Conservation (phyloP, 2,329 filamentous ascomycete species). For the Pyricularia grisea region DNA sequence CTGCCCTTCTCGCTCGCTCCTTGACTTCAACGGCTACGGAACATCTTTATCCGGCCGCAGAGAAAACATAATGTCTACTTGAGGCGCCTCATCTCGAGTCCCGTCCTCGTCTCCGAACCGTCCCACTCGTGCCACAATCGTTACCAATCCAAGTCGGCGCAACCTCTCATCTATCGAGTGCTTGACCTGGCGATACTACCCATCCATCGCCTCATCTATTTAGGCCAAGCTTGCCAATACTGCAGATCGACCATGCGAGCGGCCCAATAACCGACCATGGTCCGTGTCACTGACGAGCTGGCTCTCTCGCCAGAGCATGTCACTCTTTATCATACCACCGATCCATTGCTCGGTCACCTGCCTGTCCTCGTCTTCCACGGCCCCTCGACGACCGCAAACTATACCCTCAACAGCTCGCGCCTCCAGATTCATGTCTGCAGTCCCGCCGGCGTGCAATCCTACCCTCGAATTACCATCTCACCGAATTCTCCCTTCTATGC, state of each 20-base stretch:
- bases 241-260: conserved; percentile 21
- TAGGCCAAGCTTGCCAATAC: not conserved
- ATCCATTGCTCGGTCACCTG: conserved; percentile 71
- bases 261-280: conserved; percentile 55
- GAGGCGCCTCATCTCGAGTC: not conserved
- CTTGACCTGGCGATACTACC: not conserved
- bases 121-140: not conserved
- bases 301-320: conserved; percentile 73
- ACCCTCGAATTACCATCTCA: conserved; percentile 83
- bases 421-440: conserved; percentile 92
- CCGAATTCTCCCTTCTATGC: conserved; percentile 86
- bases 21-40: not conserved
- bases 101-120: not conserved
- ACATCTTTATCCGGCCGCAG: not conserved
- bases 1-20: not conserved
- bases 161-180: not conserved
- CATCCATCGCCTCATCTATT: not conserved
- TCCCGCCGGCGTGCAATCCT: conserved; percentile 80
- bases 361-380: conserved; percentile 89
- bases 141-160: not conserved
- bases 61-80: not conserved
- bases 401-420: conserved; percentile 78
- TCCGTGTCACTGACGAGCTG: conserved; percentile 70
- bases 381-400: conserved; percentile 79
- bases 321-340: conserved; percentile 80